Evolutionary conservation across 306 rosid species (phyloP), one percentile per base, ranked within the genome.

Genomic region (Neltuma alba): DNA sequence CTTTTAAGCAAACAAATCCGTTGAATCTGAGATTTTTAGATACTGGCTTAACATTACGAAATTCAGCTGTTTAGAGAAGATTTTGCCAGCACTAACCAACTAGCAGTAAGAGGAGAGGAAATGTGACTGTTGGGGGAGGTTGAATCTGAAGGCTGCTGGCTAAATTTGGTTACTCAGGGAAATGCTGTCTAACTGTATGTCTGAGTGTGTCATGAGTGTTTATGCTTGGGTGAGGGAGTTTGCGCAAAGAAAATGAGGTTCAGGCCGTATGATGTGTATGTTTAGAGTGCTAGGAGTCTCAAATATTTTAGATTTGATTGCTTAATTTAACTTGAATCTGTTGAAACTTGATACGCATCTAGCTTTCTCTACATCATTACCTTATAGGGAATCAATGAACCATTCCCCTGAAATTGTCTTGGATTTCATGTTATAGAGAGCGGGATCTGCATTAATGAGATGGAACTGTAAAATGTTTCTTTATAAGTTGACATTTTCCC

Each of bases 31-130:
- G 47, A 72, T 55, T 23, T 64, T 38, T 20, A 55, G 27, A 48
- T 30, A 28, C 74, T 9, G 20, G 16, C 84, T 74, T 67, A 60
- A 66, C 52, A 41, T 73, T 25, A 16, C 70, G 78, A 72, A 72
- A 16, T 77, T 61, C 61, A 47, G 5, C 65, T 37, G 67, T 42
- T 63, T 58, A 27, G 30, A 25, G 41, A 50, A 18, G 45, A 40
- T 44, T 41, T 47, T 72, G 73, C 48, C 12, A 25, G 73, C 30
- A 30, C 38, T 45, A n/a, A 33, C 9, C 13, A 38, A 50, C 45
- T 67, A 74, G 66, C 38, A 71, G 50, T 47, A 37, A 37, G 60
- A 69, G 14, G 48, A 74, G 34, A 74, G 14, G 28, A 38, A 55
- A 66, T 33, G 65, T 23, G 62, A 34, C 50, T 23, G 48, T 8